Conservation (phyloP, 352 stramenopile genomes). For the Peronospora destructor region DNA sequence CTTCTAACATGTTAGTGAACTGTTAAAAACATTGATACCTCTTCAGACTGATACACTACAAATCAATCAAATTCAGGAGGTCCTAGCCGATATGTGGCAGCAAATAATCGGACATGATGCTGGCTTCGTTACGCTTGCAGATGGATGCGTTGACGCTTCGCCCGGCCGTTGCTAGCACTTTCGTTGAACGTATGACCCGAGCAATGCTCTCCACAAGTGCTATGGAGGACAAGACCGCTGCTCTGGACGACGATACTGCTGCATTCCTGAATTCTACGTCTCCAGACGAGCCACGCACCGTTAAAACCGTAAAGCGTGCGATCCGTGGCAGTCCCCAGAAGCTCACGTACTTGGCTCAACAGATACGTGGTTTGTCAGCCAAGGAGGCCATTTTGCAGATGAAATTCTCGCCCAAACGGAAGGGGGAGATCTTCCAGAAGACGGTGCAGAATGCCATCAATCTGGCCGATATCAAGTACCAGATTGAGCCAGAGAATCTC, state of each 20-base stretch:
- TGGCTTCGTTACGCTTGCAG: conserved; percentile 52
- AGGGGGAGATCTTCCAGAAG: conserved; percentile 77
- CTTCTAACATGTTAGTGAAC: too few relatives aligned
- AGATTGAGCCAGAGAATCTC: conserved; percentile 81
- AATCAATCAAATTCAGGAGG: conserved; percentile 3
- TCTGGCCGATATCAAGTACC: conserved; percentile 83
- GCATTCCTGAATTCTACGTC: conserved; percentile 61
- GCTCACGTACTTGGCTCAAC: conserved; percentile 73
- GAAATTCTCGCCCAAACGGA: conserved; percentile 84
- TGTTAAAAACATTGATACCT: conserved; percentile 3
- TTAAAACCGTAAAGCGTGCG: conserved; percentile 79
- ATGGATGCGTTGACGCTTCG: conserved; percentile 56
- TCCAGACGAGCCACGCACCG: conserved; percentile 39
- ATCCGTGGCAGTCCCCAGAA: conserved; percentile 79
- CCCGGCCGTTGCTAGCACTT: conserved; percentile 24
- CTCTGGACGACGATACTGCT: conserved; percentile 39
- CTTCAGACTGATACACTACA: background rate
- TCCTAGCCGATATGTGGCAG: conserved; percentile 20
- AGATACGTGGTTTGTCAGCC: conserved; percentile 71
- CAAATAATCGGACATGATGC: conserved; percentile 36
- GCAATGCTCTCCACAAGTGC: conserved; percentile 39
- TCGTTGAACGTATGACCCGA: conserved; percentile 18
- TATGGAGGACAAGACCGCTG: conserved; percentile 14
- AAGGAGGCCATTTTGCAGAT: conserved; percentile 77
- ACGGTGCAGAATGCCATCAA: conserved; percentile 85